Evolutionary conservation across 805 yeast genomes (phyloP), one percentile per base, ranked within the genome.

Genomic region (Myxozyma kluyveri): DNA sequence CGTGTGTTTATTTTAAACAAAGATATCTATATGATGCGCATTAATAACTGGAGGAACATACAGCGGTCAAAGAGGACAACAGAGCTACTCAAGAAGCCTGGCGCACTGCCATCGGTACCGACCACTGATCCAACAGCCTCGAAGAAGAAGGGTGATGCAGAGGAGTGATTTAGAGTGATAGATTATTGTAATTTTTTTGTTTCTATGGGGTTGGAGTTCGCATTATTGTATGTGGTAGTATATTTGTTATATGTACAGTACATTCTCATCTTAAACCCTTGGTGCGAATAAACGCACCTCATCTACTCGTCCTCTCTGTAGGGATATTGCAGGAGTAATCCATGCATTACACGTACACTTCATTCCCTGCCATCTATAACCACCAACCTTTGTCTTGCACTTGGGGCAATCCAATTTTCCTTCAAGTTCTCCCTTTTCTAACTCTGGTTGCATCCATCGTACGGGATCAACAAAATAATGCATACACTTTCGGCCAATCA

Each of bases 281-380:
- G 56, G 19, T 5, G 45, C 37, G 29, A 51, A 44, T 26, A 23
- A 49, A n/a, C 49, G 26, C 63, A 82, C 74, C 54, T 80, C 80
- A 65, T 91, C 97, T 3, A 88, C 91, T 66, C 87, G 86, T 4
- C 89, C 84, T 26, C 82, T 74, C 67, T 83, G 89, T 49, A 93
- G 68, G 66, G 86, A 88, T 54, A 93, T 77, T 1, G 95, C 95
- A 0, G 99, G 99, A 7, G 88, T 78, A 75, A 91, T 83, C 99
- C 99, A 93, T 62, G 80, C 81, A 2, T 97, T 97, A 68, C 99
- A 93, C 52, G 93, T 81, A 68, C 99, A 93, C 62, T 95, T 73
- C 1, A 91, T 81, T 0, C 99, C 99, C 63, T 83, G 86, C 99
- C 99, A 93, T 56, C 83, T 81, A 67, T 89, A 93, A 0, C 88